These are phyloP conservation scores for Stagonosporopsis chrysanthemi DNA, from an alignment of 2,329 filamentous ascomycete species.

Conservation along the genomic window DNA sequence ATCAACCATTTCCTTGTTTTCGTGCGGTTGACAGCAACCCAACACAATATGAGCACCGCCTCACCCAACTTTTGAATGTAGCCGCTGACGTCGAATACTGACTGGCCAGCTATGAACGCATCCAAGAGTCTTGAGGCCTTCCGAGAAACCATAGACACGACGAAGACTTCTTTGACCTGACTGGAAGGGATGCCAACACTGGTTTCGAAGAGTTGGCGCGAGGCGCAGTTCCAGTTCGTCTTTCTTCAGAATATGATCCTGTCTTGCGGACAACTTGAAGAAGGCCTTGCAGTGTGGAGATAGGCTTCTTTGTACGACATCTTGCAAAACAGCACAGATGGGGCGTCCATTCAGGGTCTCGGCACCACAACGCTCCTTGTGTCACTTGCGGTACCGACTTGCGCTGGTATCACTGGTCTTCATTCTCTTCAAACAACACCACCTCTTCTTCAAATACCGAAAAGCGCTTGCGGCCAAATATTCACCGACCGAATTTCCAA, in stretches of 20 bases:
- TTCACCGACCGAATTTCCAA: slow-evolving; percentile 26
- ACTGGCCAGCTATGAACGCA: not conserved
- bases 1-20: slow-evolving; percentile 1
- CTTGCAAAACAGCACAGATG: not conserved
- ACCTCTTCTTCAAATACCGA: slow-evolving; percentile 27
- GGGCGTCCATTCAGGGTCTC: slow-evolving; percentile 2
- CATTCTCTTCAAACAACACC: slow-evolving; percentile 28
- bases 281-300: not conserved
- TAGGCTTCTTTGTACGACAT: not conserved
- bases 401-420: slow-evolving; percentile 24
- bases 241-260: not conserved
- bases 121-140: not conserved
- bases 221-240: not conserved
- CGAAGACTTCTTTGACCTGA: not conserved
- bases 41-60: not conserved
- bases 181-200: not conserved
- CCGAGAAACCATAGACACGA: not conserved
- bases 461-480: slow-evolving; percentile 33
- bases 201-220: not conserved
- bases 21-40: not conserved
- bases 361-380: slow-evolving; percentile 7
- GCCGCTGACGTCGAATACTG: slow-evolving; percentile 2
- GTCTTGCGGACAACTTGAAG: not conserved
- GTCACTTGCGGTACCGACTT: slow-evolving; percentile 23
- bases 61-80: not conserved